Base-by-base conservation (phyloP, 2,329 filamentous ascomycete genomes). In the Atkinsonella hypoxylon region DNA sequence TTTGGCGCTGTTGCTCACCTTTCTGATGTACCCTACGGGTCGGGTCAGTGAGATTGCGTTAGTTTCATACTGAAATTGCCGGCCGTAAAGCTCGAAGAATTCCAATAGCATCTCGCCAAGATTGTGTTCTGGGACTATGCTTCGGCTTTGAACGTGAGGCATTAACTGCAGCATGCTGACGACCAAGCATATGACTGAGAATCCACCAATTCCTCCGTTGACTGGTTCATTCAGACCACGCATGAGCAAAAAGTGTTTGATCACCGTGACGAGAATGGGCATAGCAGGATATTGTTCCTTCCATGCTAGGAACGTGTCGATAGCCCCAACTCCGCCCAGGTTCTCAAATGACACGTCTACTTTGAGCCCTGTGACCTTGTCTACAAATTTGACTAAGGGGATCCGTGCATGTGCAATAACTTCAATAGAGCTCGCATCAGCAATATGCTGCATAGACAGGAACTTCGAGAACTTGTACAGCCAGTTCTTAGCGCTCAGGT, bases 341-440 rank as follows among this genome's bases (percentile, higher is more conserved):
- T 96, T 97, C 68, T 98, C 91, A 62, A 98, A 96, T 0, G 90
- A 97, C 12, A 98, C 78, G 63, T 98, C 93, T 12, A 97, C 85
- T 58, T 86, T 87, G 49, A 98, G 72, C 12, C 82, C 83, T 1
- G 90, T 96, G 49, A 77, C 61, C 50, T 71, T 75, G 62, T 98
- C 93, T 43, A 88, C 77, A 61, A 87, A 97, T 66, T 98, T 98
- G 67, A 97, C 80, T 49, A 98, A 80, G 0, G 93, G 93, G 2
- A 98, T 90, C 59, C 86, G 89, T 20, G 93, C 90, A 56, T 76
- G 73, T 1, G 76, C 61, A 57, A 98, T 88, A 34, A 85, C 75
- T 58, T 86, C 78, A 32, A 89, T 73, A 2, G 79, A 74, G 7
- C 75, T 70, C 1, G 71, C 62, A 15, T 77, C 71, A 1, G 83